Percentiles rank a stretch among this genome's conserved stretches.
Evolutionary conservation across 805 yeast species (phyloP).

Genomic region (Nakazawaea holstii): DNA sequence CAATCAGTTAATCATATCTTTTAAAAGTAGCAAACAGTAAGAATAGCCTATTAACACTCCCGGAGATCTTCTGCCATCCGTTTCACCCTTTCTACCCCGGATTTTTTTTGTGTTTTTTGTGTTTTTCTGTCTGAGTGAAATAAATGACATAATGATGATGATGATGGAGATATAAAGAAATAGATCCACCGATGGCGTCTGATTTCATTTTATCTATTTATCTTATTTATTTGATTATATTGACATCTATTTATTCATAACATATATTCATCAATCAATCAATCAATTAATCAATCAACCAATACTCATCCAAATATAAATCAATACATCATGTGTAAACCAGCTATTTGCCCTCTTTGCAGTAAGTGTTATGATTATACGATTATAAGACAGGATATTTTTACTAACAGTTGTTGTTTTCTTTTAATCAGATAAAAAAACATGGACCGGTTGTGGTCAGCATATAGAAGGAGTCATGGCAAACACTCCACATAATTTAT

Average conservation of each 20-base stretch:
- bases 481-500: slow-evolving; percentile 34
- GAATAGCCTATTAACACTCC: too few relatives aligned
- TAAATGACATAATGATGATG: too few relatives aligned
- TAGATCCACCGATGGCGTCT: background rate
- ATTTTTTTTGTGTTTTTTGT: background rate
- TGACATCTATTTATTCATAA: background rate
- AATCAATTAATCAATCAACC: slow-evolving; percentile 10
- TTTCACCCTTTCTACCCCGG: background rate
- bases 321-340: slow-evolving; percentile 23
- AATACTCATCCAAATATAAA: too few relatives aligned
- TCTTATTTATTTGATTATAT: too few relatives aligned
- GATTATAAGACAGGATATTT: too few relatives aligned
- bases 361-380: too few relatives aligned
- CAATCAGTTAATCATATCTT: background rate
- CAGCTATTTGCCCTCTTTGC: slow-evolving; percentile 33
- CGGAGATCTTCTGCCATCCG: too few relatives aligned
- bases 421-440: slow-evolving; percentile 33
- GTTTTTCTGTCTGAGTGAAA: background rate
- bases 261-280: slow-evolving; percentile 7
- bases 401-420: background rate
- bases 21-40: too few relatives aligned
- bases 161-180: background rate
- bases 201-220: background rate
- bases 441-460: slow-evolving; percentile 64
- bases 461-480: slow-evolving; percentile 54